Percentiles rank a stretch among this genome's conserved stretches.
Conservation (phyloP, 2,329 filamentous ascomycete genomes). For the Pleomassaria siparia region DNA sequence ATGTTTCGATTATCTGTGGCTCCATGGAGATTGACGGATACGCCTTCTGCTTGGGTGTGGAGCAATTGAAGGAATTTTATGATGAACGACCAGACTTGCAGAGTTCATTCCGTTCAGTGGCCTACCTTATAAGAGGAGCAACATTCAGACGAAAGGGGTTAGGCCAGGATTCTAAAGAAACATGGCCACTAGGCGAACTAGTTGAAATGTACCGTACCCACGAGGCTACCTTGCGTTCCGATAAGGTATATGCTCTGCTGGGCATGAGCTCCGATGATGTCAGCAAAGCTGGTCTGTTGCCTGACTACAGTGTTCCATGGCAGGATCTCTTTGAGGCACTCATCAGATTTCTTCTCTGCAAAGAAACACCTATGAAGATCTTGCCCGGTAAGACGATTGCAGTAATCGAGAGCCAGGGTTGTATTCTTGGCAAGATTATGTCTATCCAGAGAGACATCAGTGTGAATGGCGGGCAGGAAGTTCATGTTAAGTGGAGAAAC, state of each 20-base stretch:
- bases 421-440: slow-evolving; percentile 14
- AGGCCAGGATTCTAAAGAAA: slow-evolving; percentile 9
- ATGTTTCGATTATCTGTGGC: slow-evolving; percentile 15
- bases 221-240: slow-evolving; percentile 13
- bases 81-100: slow-evolving; percentile 11
- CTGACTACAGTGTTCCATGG: slow-evolving; percentile 17
- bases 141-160: slow-evolving; percentile 15
- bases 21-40: slow-evolving; percentile 16
- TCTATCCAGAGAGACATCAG: slow-evolving; percentile 1
- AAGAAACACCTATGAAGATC: slow-evolving; percentile 14
- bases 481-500: slow-evolving; percentile 2
- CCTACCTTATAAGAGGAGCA: slow-evolving; percentile 16
- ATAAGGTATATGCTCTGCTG: slow-evolving; percentile 21
- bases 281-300: slow-evolving; percentile 5
- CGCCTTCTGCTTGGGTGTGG: slow-evolving; percentile 18
- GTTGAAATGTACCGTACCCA: slow-evolving; percentile 19
- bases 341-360: slow-evolving; percentile 11
- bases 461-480: slow-evolving; percentile 4
- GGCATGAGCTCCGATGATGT: slow-evolving; percentile 18
- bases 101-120: slow-evolving; percentile 13
- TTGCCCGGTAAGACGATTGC: slow-evolving; percentile 9
- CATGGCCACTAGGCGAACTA: slow-evolving; percentile 17
- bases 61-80: slow-evolving; percentile 7
- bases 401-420: slow-evolving; percentile 13
- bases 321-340: slow-evolving; percentile 8